phyloP scores from a whole-genome alignment of 179 eudicot genomes.

The Beta lomatogona region DNA sequence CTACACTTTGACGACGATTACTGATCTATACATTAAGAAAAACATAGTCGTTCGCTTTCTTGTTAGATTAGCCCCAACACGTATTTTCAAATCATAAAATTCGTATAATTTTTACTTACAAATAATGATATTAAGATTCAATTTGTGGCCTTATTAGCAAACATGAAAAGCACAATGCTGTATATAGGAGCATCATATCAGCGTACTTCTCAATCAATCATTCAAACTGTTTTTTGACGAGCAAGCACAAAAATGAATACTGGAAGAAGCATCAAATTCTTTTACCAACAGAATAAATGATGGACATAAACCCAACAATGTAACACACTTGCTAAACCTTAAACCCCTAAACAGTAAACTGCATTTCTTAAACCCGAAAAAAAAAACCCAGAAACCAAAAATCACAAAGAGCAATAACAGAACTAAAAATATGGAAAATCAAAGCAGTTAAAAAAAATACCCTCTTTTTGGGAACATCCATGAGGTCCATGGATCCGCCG shows the following conservation, averaged over 20 bases:
- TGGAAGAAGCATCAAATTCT: not conserved
- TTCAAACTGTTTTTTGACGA: not conserved
- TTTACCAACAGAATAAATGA: too few relatives aligned
- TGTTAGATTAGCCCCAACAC: too few relatives aligned
- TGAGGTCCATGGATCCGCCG: conserved; percentile 71
- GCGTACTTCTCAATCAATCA: not conserved
- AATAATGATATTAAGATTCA: too few relatives aligned
- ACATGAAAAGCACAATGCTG: too few relatives aligned
- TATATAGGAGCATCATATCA: not conserved
- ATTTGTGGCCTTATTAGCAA: too few relatives aligned
- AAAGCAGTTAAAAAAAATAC: conserved; percentile 16
- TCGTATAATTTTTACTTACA: too few relatives aligned
- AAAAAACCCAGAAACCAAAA: not conserved
- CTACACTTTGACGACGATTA: too few relatives aligned
- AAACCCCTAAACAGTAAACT: not conserved
- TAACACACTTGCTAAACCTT: conserved; percentile 10
- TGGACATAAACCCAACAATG: not conserved
- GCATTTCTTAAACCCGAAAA: not conserved
- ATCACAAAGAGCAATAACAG: conserved; percentile 4
- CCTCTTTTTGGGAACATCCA: conserved; percentile 85
- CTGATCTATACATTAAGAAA: too few relatives aligned
- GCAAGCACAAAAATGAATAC: too few relatives aligned
- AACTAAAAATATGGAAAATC: not conserved
- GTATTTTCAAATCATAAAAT: too few relatives aligned
- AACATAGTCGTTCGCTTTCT: too few relatives aligned